A percentile compares a stretch with the other conserved stretches of the same genome.
phyloP scores from a whole-genome alignment of 805 yeast genomes.

The Lipomyces yamadae region DNA sequence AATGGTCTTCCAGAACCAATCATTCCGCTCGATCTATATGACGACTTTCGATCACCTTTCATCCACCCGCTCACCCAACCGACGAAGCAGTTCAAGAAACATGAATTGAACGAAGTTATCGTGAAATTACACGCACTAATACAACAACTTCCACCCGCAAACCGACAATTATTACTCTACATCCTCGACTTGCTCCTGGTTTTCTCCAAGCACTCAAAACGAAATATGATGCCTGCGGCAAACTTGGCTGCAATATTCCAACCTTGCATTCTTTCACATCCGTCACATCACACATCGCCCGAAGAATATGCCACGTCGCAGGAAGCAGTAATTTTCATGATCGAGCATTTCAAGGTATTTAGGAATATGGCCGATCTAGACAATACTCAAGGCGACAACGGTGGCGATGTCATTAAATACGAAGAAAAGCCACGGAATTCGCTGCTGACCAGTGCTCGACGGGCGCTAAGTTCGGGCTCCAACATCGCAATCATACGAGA shows the following conservation, averaged over 20 bases:
- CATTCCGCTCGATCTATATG: constrained; percentile 77
- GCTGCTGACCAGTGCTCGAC: constrained; percentile 81
- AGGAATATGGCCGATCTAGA: constrained; percentile 14
- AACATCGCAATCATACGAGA: constrained; percentile 11
- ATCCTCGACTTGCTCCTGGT: constrained; percentile 83
- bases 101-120: constrained; percentile 54
- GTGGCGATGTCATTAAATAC: constrained; percentile 1
- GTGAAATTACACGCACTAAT: constrained; percentile 73
- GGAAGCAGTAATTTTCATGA: constrained; percentile 83
- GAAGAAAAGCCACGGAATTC: constrained; percentile 73
- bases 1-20: constrained; percentile 91
- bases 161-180: constrained; percentile 82
- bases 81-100: constrained; percentile 37
- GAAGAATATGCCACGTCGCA: constrained; percentile 88
- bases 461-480: constrained; percentile 20
- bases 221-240: constrained; percentile 88
- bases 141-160: constrained; percentile 70
- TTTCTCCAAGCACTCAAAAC: constrained; percentile 76
- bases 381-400: background rate
- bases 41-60: constrained; percentile 72
- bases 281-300: constrained; percentile 89
- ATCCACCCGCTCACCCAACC: constrained; percentile 17
- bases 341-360: constrained; percentile 80
- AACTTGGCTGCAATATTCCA: constrained; percentile 96
- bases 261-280: constrained; percentile 93